Base-by-base conservation (phyloP, 495 filamentous ascomycete species). In the Platismatia glauca region DNA sequence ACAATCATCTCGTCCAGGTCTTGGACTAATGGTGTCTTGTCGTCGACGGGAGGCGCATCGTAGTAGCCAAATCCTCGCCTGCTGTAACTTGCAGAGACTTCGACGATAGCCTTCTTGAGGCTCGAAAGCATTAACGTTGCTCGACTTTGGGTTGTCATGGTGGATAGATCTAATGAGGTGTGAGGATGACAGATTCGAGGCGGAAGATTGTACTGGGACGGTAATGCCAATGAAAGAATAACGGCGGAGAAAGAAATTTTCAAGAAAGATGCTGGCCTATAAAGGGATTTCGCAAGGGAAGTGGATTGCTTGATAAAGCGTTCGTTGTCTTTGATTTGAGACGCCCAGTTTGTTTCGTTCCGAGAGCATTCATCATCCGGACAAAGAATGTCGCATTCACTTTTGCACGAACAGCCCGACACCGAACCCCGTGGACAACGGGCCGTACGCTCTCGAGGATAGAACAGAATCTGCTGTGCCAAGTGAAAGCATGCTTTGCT, bases 1-100 rank as follows among this genome's bases (percentile, higher is more conserved):
- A 20, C 50, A 3, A 53, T 53, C 50, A 53, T 53, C 50, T 53
- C 50, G 9, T 53, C 50, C 50, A 53, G 29, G 9, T 53, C 50
- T 20, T 53, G 50, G 9, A 33, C 29, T 6, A 53, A 53, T 2
- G 50, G 50, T 15, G 29, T 31, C 12, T 33, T 33, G 15, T 53
- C 50, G 6, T 53, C 50, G 29, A 53, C 29, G 16, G 50, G 29
- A n/a, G 50, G 50, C 16, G 50, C 15, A n/a, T 53, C 50, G 29
- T 53, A 53, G 50, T 53, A 53, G 16, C 29, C 29, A 20, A 15
- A 31, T 11, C 50, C 50, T 16, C 50, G 50, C 29, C 5, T n/a
- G 27, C 29, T 3, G 50, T 53, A 53, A n/a, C 15, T 33, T 16
- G 6, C 18, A 3, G 50, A 31, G 27, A 53, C 29, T 53, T 53